A percentile compares a stretch with the other conserved stretches of the same genome.
phyloP scores from a whole-genome alignment of 768 basidiomycete genomes.

The Naganishia vaughanmartiniae region DNA sequence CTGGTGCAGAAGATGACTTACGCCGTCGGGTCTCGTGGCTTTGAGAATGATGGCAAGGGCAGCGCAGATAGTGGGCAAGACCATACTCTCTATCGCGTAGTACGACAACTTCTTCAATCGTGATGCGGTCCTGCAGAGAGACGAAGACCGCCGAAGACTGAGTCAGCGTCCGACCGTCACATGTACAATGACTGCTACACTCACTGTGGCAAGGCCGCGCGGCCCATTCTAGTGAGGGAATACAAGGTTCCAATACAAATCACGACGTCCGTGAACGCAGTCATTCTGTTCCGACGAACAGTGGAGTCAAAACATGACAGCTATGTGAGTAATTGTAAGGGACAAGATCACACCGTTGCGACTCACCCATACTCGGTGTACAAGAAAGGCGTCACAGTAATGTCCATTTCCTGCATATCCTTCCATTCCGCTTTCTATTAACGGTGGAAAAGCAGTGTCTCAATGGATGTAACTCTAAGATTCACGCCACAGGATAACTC shows the following conservation, averaged over 20 bases:
- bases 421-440: constrained; percentile 7
- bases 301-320: too few species aligned
- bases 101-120: not conserved
- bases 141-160: not conserved
- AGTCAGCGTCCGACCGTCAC: not conserved
- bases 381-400: constrained; percentile 4
- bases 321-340: too few species aligned
- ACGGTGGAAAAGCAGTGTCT: not conserved
- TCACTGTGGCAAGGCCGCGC: constrained; percentile 7
- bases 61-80: constrained; percentile 10
- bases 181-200: not conserved
- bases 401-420: constrained; percentile 8
- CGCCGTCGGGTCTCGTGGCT: not conserved
- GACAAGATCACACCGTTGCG: not conserved
- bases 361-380: constrained; percentile 18
- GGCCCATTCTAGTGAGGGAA: constrained; percentile 1
- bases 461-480: not conserved
- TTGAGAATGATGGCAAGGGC: not conserved
- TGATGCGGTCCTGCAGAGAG: not conserved
- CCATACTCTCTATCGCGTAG: constrained; percentile 17
- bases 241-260: constrained; percentile 6
- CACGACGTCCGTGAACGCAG: constrained; percentile 9
- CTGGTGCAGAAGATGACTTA: not conserved
- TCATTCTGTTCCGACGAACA: not conserved
- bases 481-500: not conserved